A percentile compares a stretch with the other conserved stretches of the same genome.
Evolutionary conservation across 345 rosid species (phyloP).

Genomic region (Brassica incana): DNA sequence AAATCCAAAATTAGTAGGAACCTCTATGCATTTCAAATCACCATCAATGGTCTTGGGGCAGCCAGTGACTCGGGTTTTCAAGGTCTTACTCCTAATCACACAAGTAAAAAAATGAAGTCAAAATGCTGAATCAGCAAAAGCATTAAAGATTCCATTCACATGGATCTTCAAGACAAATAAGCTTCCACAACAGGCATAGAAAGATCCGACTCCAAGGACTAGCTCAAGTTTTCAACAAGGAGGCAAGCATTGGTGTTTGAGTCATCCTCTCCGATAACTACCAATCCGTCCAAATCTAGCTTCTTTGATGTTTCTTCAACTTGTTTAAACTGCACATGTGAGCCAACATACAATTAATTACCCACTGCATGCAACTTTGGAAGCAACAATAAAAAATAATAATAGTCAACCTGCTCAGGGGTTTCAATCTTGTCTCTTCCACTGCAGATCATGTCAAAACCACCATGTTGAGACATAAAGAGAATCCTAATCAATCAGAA

Average conservation of each 20-base stretch:
- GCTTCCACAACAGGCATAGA: neutral
- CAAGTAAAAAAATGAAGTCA: neutral
- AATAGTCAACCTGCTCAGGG: conserved; percentile 74
- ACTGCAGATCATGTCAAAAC: conserved; percentile 99
- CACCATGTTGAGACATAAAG: conserved; percentile 58
- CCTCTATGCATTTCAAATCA: conserved; percentile 97
- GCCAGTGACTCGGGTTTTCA: conserved; percentile 87
- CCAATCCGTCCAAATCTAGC: conserved; percentile 91
- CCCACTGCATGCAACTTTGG: neutral
- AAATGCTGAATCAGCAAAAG: neutral
- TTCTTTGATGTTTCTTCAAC: conserved; percentile 88
- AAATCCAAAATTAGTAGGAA: conserved; percentile 93
- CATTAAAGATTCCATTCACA: neutral
- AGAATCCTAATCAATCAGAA: conserved; percentile 6
- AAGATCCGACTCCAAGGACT: neutral
- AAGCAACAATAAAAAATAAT: neutral
- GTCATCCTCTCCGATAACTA: conserved; percentile 98
- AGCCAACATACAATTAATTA: neutral
- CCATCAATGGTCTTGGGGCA: conserved; percentile 99
- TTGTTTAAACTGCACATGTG: conserved; percentile 79
- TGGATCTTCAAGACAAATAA: too few species aligned
- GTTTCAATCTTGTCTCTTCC: conserved; percentile 99
- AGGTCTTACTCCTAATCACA: conserved; percentile 62
- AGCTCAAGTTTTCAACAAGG: conserved; percentile 97
- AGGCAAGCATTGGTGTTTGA: conserved; percentile 99